These are phyloP conservation scores for Cutaneotrichosporon daszewskae DNA, from an alignment of 1,284 basidiomycete species.

Conservation along the genomic window DNA sequence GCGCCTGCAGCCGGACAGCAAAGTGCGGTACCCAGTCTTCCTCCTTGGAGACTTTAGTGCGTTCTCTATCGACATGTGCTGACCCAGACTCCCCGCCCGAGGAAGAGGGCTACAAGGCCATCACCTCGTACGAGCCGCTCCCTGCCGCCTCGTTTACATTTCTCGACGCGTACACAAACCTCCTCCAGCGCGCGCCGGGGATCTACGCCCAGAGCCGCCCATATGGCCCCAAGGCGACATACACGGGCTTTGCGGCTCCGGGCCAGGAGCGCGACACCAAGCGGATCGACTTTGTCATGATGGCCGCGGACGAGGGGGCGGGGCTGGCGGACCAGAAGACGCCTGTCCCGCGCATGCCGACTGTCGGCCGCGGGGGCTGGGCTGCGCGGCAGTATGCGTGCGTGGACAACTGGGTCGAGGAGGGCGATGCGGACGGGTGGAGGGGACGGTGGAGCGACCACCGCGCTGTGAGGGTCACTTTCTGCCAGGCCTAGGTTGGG, in stretches of 20 bases:
- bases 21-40: conserved; percentile 23
- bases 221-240: conserved; percentile 34
- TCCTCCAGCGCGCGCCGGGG: conserved; percentile 12
- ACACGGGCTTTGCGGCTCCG: conserved; percentile 34
- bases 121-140: conserved; percentile 28
- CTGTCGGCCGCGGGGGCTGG: conserved; percentile 24
- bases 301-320: conserved; percentile 15
- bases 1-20: background rate
- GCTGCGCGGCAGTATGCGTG: conserved; percentile 27
- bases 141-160: conserved; percentile 29
- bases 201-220: conserved; percentile 21
- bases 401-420: conserved; percentile 40
- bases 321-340: background rate
- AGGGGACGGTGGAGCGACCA: conserved; percentile 43
- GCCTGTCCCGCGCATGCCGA: background rate
- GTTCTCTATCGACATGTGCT: conserved; percentile 8
- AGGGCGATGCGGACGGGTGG: conserved; percentile 32
- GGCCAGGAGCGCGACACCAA: conserved; percentile 15
- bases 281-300: conserved; percentile 43
- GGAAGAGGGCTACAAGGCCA: conserved; percentile 42
- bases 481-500: too few species aligned
- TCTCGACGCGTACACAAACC: conserved; percentile 30
- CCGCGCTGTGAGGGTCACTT: conserved; percentile 33
- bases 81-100: conserved; percentile 38
- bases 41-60: conserved; percentile 45